phyloP scores from a whole-genome alignment of 169 alveolate genomes.

The Plasmodium vinckei region DNA sequence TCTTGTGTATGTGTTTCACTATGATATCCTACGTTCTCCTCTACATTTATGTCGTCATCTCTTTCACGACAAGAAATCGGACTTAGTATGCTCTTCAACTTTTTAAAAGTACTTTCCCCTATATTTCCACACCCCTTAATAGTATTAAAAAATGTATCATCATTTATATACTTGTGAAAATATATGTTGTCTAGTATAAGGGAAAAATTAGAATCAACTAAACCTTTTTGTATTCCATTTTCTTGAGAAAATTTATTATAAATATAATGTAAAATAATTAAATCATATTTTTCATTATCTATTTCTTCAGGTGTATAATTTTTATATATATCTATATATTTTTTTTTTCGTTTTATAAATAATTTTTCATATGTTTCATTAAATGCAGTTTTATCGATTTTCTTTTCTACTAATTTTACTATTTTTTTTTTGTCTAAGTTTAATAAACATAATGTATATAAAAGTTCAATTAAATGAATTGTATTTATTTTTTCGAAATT shows the following conservation, averaged over 20 bases:
- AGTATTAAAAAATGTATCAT: constrained; percentile 20
- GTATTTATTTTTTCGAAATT: constrained; percentile 27
- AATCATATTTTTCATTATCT: constrained; percentile 34
- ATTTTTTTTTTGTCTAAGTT: constrained; percentile 39
- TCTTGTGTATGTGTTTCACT: no score
- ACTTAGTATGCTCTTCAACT: constrained; percentile 12
- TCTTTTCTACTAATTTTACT: constrained; percentile 28
- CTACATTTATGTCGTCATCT: not conserved
- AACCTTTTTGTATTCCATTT: not conserved
- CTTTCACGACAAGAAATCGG: constrained; percentile 6
- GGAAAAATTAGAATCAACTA: constrained; percentile 6
- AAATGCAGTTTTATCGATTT: constrained; percentile 1
- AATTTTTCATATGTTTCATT: constrained; percentile 23
- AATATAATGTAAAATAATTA: constrained; percentile 51
- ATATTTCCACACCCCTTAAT: constrained; percentile 14
- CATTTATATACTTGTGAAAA: constrained; percentile 35
- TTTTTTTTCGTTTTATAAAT: constrained; percentile 5
- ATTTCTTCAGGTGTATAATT: constrained; percentile 2
- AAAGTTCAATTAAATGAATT: constrained; percentile 21
- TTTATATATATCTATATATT: constrained; percentile 13
- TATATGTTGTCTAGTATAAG: constrained; percentile 17
- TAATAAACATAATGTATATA: constrained; percentile 41
- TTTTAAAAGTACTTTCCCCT: constrained; percentile 1
- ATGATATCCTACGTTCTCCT: not conserved
- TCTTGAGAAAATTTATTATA: constrained; percentile 33